phyloP scores from a whole-genome alignment of 108 stramenopile genomes.

The Cyclotella sp. region DNA sequence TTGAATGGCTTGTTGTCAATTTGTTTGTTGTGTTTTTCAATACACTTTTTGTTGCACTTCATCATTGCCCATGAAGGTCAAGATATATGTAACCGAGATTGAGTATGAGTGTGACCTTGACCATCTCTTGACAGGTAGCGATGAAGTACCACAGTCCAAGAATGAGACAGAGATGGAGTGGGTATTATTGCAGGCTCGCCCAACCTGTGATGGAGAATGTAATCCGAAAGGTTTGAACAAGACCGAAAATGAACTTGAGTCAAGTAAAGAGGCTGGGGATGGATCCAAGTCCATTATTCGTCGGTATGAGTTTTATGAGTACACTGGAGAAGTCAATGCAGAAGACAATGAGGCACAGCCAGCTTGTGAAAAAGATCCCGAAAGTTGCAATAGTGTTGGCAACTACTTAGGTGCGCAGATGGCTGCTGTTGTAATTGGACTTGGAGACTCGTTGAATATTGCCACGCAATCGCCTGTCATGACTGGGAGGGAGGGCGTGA shows the following conservation, averaged over 20 bases:
- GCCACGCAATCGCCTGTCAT: constrained; percentile 19
- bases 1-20: not conserved
- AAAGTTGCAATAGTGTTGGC: constrained; percentile 8
- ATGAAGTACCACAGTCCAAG: not conserved
- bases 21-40: not conserved
- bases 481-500: not conserved
- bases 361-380: constrained; percentile 4
- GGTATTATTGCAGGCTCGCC: constrained; percentile 1
- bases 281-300: not conserved
- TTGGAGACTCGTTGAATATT: not conserved
- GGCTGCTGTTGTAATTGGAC: constrained; percentile 9
- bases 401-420: constrained; percentile 20
- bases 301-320: constrained; percentile 9
- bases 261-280: not conserved
- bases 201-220: constrained; percentile 13
- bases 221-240: not conserved
- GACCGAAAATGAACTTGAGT: not conserved
- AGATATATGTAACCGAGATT: constrained; percentile 1
- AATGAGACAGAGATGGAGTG: constrained; percentile 12
- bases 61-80: not conserved
- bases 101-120: constrained; percentile 7
- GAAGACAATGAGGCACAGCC: constrained; percentile 19
- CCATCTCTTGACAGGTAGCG: constrained; percentile 5
- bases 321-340: not conserved
- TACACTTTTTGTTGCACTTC: no score